A percentile compares a stretch with the other conserved stretches of the same genome.
Evolutionary conservation across 2,329 filamentous ascomycete species (phyloP).

Genomic region (Aspergillus felis): DNA sequence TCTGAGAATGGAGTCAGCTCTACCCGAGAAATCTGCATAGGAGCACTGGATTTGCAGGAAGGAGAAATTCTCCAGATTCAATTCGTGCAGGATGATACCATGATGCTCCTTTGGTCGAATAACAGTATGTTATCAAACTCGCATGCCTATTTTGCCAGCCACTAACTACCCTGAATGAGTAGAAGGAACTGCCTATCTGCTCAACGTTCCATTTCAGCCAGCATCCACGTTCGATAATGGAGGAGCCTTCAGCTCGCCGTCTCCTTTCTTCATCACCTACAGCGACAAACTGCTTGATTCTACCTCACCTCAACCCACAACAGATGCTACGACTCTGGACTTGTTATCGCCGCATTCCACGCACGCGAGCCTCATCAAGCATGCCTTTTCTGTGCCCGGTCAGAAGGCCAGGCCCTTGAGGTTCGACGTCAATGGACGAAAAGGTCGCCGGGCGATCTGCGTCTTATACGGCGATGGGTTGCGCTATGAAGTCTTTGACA

Average conservation of each 20-base stretch:
- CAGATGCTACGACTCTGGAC: conserved; percentile 14
- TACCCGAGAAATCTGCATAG: conserved; percentile 28
- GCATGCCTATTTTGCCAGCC: not conserved
- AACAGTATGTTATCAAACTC: conserved; percentile 19
- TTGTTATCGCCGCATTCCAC: conserved; percentile 13
- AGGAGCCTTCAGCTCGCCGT: conserved; percentile 6
- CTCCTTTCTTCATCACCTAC: conserved; percentile 19
- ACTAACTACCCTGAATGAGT: conserved; percentile 1
- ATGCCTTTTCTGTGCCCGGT: conserved; percentile 44
- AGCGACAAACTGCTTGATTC: conserved; percentile 10
- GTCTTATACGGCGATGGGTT: conserved; percentile 52
- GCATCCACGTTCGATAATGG: conserved; percentile 1
- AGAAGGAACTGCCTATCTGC: conserved; percentile 28
- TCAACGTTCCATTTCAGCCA: conserved; percentile 32
- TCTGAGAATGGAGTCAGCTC: conserved; percentile 59
- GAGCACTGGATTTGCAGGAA: conserved; percentile 29
- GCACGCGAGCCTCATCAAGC: conserved; percentile 33
- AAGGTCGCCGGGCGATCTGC: conserved; percentile 50
- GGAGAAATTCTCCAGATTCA: conserved; percentile 56
- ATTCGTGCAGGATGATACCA: conserved; percentile 60
- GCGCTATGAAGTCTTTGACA: conserved; percentile 54
- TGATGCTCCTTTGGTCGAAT: conserved; percentile 57
- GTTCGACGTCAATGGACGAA: conserved; percentile 54
- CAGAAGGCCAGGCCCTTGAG: conserved; percentile 46
- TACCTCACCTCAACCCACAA: conserved; percentile 10